A percentile compares a stretch with the other conserved stretches of the same genome.
These are phyloP conservation scores for Ploettnerulaceae sp. DNA, from an alignment of 2,329 filamentous ascomycete genomes.

Conservation along the genomic window DNA sequence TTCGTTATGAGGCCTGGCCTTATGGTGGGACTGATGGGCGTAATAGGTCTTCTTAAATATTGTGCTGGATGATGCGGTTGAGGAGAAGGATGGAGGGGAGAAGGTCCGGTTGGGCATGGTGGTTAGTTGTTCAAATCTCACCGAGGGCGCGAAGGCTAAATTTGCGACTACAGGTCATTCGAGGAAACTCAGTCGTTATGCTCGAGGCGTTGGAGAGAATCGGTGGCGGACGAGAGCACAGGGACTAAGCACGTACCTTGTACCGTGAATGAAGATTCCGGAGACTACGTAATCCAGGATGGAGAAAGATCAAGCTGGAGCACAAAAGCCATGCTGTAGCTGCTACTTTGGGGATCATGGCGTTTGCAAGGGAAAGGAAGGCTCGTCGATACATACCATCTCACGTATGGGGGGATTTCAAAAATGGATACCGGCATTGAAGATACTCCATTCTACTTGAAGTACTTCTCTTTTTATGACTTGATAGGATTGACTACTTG, in stretches of 20 bases:
- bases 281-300: background rate
- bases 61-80: constrained; percentile 92
- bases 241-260: too few relatives aligned
- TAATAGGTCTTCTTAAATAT: constrained; percentile 93
- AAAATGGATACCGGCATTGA: constrained; percentile 18
- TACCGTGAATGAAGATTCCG: constrained; percentile 8
- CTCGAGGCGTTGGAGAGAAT: constrained; percentile 75
- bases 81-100: constrained; percentile 88
- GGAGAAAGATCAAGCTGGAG: too few relatives aligned
- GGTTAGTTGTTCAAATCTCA: constrained; percentile 48
- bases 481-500: constrained; percentile 16
- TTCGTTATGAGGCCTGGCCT: background rate
- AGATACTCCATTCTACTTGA: too few relatives aligned
- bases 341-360: constrained; percentile 19
- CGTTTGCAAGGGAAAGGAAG: constrained; percentile 25
- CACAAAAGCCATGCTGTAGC: constrained; percentile 12
- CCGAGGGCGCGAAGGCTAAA: constrained; percentile 11
- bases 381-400: constrained; percentile 26
- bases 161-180: constrained; percentile 64
- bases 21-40: constrained; percentile 21
- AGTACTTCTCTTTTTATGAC: too few relatives aligned
- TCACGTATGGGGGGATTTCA: constrained; percentile 19
- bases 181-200: constrained; percentile 98
- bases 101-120: constrained; percentile 91
- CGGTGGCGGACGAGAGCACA: constrained; percentile 50